Base-by-base conservation (phyloP, 768 basidiomycete species). In the Collybia sordida region DNA sequence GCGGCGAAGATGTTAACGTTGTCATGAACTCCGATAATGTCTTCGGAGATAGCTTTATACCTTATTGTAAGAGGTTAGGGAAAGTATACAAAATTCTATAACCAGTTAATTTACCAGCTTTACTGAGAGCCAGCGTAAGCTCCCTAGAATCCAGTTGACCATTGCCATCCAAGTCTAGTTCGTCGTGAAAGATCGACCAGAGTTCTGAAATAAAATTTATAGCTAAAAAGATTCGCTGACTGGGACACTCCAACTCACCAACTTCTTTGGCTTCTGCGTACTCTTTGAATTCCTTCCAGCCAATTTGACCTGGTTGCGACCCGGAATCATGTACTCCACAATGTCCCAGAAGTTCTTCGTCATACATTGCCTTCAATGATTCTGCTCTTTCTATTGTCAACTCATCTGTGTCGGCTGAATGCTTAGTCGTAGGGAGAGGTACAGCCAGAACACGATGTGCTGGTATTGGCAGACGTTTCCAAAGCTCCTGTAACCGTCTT, bases 141-240 rank as follows among this genome's bases (percentile, higher is more conserved):
- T 77, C 74, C 23, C 64, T 57, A 22, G 79, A 72, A 60, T 94
- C 92, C 24, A 97, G 66, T 49, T 80, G 81, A 6, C 92, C 93
- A 67, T 97, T 91, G 22, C 88, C 81, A 61, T 97, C 93, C 53
- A 93, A 73, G 71, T 96, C 95, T 42, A 97, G 79, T 59, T 94
- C 89, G 61, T 93, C 78, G 56, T 91, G 90, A 68, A 97, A 97
- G 48, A 94, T 85, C 44, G 81, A 75, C 95, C 95, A 97, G 18
- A 97, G 75, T 67, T 96, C 93, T 92, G 23, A 36, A 39, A 47
- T 50, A 46, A 39, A 27, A 52, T 18, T 14, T 31, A 7, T 14
- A 31, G 9, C 9, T 11, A 31, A 31, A 11, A 31, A 11, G 3
- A 31, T 12, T 31, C 14, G 31, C 31, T 14, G 11, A 31, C 31